These are phyloP conservation scores for Microsporum ferrugineum DNA, from an alignment of 2,329 filamentous ascomycete species.

Conservation along the genomic window DNA sequence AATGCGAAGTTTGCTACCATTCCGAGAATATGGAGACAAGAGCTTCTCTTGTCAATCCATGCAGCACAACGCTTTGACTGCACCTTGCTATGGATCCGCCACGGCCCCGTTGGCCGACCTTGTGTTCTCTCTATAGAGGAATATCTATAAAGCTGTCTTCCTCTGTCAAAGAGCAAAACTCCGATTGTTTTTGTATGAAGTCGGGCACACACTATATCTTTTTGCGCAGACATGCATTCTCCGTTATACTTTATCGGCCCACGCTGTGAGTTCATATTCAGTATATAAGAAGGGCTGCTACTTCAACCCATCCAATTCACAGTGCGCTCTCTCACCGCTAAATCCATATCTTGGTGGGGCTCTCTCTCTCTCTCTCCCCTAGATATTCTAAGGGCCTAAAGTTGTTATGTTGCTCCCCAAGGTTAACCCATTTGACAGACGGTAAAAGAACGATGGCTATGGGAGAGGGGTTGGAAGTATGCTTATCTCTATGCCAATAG, in stretches of 20 bases:
- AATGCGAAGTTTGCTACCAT: too few relatives aligned
- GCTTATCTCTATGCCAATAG: not conserved
- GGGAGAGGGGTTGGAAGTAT: too few relatives aligned
- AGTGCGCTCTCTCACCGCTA: not conserved
- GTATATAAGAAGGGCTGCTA: not conserved
- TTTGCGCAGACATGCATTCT: too few relatives aligned
- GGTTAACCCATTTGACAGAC: too few relatives aligned
- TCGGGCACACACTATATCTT: not conserved
- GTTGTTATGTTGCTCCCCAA: not conserved
- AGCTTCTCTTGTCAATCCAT: too few relatives aligned
- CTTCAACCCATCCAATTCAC: not conserved
- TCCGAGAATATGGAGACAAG: too few relatives aligned
- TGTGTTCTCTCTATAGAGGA: not conserved
- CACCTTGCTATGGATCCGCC: not conserved
- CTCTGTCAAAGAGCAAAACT: not conserved
- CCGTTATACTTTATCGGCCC: not conserved
- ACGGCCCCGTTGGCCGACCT: not conserved
- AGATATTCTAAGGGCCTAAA: not conserved
- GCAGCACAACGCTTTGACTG: too few relatives aligned
- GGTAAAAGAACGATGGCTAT: too few relatives aligned
- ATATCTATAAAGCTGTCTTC: not conserved
- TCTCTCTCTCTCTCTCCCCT: not conserved
- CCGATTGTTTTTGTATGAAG: not conserved
- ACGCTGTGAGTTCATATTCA: not conserved
- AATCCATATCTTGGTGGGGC: not conserved